These are phyloP conservation scores for Cryptococcus floricola DNA, from an alignment of 1,284 basidiomycete species.

Conservation along the genomic window DNA sequence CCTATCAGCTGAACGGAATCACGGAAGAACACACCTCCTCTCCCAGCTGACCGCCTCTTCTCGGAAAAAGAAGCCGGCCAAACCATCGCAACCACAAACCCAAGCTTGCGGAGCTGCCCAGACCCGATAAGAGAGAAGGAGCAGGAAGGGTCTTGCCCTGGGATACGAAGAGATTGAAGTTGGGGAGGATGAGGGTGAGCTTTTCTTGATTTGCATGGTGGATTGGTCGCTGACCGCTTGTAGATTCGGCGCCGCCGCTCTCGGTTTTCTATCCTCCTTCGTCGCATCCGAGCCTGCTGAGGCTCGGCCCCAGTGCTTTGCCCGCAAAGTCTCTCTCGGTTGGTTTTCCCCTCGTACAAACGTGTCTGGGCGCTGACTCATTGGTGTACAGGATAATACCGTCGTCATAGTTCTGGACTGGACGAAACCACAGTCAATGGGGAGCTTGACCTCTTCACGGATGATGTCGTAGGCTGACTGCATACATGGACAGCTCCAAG, in stretches of 20 bases:
- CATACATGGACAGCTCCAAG: conserved; percentile 55
- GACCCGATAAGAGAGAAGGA: conserved; percentile 1
- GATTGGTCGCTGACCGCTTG: not conserved
- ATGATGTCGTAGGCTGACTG: not conserved
- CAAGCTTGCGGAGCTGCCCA: not conserved
- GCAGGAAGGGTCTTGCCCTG: conserved; percentile 66
- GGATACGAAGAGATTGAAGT: conserved; percentile 86
- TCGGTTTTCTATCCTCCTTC: conserved; percentile 87
- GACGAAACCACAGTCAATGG: conserved; percentile 87
- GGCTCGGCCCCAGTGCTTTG: conserved; percentile 77
- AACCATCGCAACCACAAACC: conserved; percentile 33
- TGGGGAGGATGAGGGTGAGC: conserved; percentile 78
- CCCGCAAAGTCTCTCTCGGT: conserved; percentile 55
- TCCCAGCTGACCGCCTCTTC: conserved; percentile 10
- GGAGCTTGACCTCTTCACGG: conserved; percentile 4
- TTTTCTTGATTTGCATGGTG: not conserved
- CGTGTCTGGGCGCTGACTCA: conserved; percentile 14
- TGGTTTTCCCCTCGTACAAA: conserved; percentile 8
- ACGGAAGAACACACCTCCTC: conserved; percentile 11
- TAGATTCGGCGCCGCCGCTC: conserved; percentile 77
- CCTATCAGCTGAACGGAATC: too few relatives aligned
- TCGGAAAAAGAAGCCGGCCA: conserved; percentile 2
- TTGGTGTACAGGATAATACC: conserved; percentile 67
- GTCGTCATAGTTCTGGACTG: conserved; percentile 90
- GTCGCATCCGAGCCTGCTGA: conserved; percentile 64